Percentiles rank a stretch among this genome's conserved stretches.
Evolutionary conservation across 805 yeast genomes (phyloP).

Genomic region (Cyberlindnera amylophila): DNA sequence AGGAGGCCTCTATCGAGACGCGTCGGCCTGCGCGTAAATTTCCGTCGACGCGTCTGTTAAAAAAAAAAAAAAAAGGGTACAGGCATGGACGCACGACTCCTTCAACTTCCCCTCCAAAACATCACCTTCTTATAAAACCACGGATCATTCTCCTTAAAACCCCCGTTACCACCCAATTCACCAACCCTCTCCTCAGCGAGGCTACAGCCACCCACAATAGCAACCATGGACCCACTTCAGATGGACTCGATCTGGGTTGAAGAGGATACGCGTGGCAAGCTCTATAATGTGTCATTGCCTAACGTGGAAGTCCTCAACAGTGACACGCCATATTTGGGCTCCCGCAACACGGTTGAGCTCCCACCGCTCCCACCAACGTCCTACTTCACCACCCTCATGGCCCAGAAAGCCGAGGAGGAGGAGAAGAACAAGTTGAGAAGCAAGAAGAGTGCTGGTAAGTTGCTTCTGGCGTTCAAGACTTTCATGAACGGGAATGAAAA

Average conservation of each 20-base stretch:
- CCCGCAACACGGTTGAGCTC: constrained; percentile 33
- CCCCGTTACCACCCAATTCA: background rate
- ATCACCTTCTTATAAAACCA: no score
- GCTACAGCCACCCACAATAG: background rate
- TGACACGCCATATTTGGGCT: constrained; percentile 30
- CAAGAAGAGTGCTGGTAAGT: constrained; percentile 19
- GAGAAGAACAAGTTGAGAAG: constrained; percentile 5
- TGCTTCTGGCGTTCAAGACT: constrained; percentile 31
- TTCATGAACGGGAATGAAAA: constrained; percentile 18
- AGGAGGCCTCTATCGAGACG: background rate
- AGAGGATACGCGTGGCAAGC: constrained; percentile 32
- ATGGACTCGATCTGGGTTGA: constrained; percentile 43
- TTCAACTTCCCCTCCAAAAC: no score
- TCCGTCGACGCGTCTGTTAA: background rate
- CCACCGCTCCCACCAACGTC: constrained; percentile 33
- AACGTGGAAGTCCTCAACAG: constrained; percentile 33
- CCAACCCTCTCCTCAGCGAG: background rate
- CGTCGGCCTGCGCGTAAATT: constrained; percentile 1
- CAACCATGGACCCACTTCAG: constrained; percentile 8
- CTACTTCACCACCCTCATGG: constrained; percentile 16
- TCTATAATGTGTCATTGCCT: constrained; percentile 28
- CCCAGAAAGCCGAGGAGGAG: constrained; percentile 6
- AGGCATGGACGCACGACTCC: no score
- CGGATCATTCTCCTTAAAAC: no score
- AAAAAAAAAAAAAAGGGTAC: no score